Conservation (phyloP, 192 early-diverging fungal genomes). For the Phlyctochytrium arcticum region DNA sequence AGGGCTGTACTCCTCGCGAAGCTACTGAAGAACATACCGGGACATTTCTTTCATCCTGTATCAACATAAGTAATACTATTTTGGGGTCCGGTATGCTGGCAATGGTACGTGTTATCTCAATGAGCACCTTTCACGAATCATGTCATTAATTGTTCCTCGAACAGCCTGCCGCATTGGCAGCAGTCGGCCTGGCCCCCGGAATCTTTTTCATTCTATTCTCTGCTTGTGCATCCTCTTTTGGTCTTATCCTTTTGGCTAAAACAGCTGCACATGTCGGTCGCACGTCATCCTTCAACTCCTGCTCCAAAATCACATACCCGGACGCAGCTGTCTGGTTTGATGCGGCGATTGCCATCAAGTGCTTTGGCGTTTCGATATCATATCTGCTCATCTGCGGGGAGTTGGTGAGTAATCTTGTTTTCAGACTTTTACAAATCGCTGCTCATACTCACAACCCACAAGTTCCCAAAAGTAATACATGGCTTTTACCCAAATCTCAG, state of each 20-base stretch:
- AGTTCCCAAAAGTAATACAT: conserved; percentile 43
- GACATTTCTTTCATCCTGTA: conserved; percentile 58
- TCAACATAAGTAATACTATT: conserved; percentile 95
- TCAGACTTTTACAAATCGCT: not conserved
- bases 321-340: conserved; percentile 85
- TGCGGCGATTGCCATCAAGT: conserved; percentile 95
- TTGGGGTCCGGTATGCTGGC: conserved; percentile 96
- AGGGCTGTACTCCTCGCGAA: no score
- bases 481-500: conserved; percentile 30
- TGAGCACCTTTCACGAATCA: not conserved
- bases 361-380: conserved; percentile 93
- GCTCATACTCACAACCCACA: not conserved
- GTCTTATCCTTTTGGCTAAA: conserved; percentile 77
- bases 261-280: conserved; percentile 78
- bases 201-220: conserved; percentile 77
- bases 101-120: conserved; percentile 60
- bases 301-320: conserved; percentile 89
- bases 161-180: conserved; percentile 79
- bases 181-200: conserved; percentile 79
- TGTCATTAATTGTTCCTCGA: not conserved
- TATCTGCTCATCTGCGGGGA: conserved; percentile 96
- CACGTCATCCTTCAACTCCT: conserved; percentile 83
- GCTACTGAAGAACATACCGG: no score
- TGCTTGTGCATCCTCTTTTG: conserved; percentile 68
- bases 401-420: conserved; percentile 53